Evolutionary conservation across 2,329 filamentous ascomycete species (phyloP).

Genomic region (Phaeosphaeria sp.): DNA sequence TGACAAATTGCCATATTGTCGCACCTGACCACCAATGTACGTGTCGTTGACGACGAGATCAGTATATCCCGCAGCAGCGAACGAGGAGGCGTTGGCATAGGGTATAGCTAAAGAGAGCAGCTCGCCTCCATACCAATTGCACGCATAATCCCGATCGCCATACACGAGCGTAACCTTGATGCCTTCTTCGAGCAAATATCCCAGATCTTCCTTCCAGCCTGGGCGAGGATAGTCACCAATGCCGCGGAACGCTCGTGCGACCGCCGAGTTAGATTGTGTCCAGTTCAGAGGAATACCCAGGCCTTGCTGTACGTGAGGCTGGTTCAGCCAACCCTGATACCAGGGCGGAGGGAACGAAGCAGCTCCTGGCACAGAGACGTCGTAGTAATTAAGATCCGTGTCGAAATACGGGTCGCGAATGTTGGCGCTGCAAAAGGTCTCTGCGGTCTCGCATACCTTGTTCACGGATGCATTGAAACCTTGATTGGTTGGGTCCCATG

Average conservation of each 20-base stretch:
- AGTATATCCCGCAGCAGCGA: constrained; percentile 72
- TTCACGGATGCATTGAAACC: constrained; percentile 48
- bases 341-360: constrained; percentile 52
- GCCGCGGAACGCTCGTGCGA: constrained; percentile 54
- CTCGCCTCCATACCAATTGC: constrained; percentile 76
- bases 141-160: constrained; percentile 51
- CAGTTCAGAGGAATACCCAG: constrained; percentile 68
- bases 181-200: constrained; percentile 60
- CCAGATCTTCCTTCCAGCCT: constrained; percentile 57
- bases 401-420: constrained; percentile 55
- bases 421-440: constrained; percentile 53
- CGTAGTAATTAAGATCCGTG: constrained; percentile 61
- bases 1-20: constrained; percentile 74
- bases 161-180: constrained; percentile 43
- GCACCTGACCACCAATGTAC: constrained; percentile 74
- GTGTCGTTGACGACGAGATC: constrained; percentile 72
- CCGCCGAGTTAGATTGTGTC: constrained; percentile 52
- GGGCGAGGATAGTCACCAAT: constrained; percentile 58
- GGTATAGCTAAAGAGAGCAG: constrained; percentile 68
- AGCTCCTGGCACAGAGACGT: constrained; percentile 59
- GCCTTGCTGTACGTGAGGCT: constrained; percentile 59
- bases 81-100: constrained; percentile 59
- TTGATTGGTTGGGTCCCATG: constrained; percentile 58
- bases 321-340: constrained; percentile 63
- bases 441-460: constrained; percentile 52